A percentile compares a stretch with the other conserved stretches of the same genome.
Evolutionary conservation across 2,329 filamentous ascomycete genomes (phyloP).

Genomic region (Coniochaeta sp.): DNA sequence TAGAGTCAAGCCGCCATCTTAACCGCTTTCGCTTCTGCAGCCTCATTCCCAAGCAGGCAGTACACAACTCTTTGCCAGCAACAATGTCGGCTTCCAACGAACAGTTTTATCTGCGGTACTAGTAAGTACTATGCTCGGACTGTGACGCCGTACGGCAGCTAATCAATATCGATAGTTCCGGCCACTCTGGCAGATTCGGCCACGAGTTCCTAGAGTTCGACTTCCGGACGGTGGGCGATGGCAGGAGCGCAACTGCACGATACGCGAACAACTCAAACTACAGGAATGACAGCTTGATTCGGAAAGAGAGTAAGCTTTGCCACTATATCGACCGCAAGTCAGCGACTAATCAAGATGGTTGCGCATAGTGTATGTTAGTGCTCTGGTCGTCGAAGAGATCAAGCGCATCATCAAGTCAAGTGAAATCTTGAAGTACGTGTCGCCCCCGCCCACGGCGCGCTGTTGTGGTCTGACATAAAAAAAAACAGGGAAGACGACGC

Average conservation of each 20-base stretch:
- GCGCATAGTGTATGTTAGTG: slow-evolving; percentile 83
- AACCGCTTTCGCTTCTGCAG: not conserved
- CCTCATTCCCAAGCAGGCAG: not conserved
- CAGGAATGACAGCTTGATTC: slow-evolving; percentile 94
- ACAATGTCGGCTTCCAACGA: slow-evolving; percentile 64
- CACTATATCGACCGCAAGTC: not conserved
- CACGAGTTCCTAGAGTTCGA: slow-evolving; percentile 99
- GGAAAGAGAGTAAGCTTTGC: slow-evolving; percentile 87
- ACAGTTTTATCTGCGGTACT: slow-evolving; percentile 94
- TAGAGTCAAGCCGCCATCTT: not conserved
- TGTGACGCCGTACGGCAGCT: slow-evolving; percentile 2
- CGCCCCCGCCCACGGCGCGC: not conserved
- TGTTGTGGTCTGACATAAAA: not conserved
- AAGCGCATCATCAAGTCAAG: slow-evolving; percentile 95
- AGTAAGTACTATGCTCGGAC: slow-evolving; percentile 54
- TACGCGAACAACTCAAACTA: slow-evolving; percentile 99
- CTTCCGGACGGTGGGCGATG: slow-evolving; percentile 86
- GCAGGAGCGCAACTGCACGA: slow-evolving; percentile 83
- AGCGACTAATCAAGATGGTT: slow-evolving; percentile 1
- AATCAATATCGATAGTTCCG: slow-evolving; percentile 57
- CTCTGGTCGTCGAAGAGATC: slow-evolving; percentile 84
- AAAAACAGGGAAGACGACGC: slow-evolving; percentile 80
- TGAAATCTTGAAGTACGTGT: slow-evolving; percentile 87
- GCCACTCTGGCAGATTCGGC: slow-evolving; percentile 93
- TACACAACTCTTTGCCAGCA: not conserved